Evolutionary conservation across 345 rosid genomes (phyloP).

Genomic region (Noccaea caerulescens): DNA sequence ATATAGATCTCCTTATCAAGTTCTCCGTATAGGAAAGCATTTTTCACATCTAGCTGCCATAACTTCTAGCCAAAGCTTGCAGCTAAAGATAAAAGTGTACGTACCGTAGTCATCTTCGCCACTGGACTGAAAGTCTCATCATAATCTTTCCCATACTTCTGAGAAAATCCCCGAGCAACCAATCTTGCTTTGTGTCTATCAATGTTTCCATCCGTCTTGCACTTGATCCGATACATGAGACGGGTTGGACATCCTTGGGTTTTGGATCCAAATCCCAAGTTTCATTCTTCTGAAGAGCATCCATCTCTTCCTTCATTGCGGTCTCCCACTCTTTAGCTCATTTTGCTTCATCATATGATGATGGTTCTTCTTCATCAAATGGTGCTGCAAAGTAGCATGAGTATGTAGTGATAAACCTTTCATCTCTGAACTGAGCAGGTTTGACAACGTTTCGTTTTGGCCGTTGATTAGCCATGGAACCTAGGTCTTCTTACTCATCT

Average conservation of each 20-base stretch:
- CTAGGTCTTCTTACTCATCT: background rate
- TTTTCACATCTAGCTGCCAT: slow-evolving; percentile 17
- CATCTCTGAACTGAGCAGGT: background rate
- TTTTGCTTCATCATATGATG: background rate
- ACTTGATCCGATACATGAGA: slow-evolving; percentile 16
- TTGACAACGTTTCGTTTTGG: background rate
- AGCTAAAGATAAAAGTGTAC: background rate
- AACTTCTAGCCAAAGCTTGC: background rate
- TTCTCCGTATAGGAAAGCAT: background rate
- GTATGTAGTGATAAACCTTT: background rate
- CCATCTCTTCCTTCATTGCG: slow-evolving; percentile 2
- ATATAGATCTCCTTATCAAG: slow-evolving; percentile 12
- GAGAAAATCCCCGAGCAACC: background rate
- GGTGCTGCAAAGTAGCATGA: slow-evolving; percentile 21
- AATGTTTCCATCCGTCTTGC: slow-evolving; percentile 5
- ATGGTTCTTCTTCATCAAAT: background rate
- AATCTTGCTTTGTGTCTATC: slow-evolving; percentile 5
- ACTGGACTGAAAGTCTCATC: too few species aligned
- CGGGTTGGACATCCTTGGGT: background rate
- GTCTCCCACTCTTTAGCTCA: background rate
- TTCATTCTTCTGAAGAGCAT: slow-evolving; percentile 18
- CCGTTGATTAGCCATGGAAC: background rate
- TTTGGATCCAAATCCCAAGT: slow-evolving; percentile 25
- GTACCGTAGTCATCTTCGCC: too few species aligned
- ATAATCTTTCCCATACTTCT: slow-evolving; percentile 1